Conservation (phyloP, 2,329 filamentous ascomycete species). For the Myriangium duriaei region DNA sequence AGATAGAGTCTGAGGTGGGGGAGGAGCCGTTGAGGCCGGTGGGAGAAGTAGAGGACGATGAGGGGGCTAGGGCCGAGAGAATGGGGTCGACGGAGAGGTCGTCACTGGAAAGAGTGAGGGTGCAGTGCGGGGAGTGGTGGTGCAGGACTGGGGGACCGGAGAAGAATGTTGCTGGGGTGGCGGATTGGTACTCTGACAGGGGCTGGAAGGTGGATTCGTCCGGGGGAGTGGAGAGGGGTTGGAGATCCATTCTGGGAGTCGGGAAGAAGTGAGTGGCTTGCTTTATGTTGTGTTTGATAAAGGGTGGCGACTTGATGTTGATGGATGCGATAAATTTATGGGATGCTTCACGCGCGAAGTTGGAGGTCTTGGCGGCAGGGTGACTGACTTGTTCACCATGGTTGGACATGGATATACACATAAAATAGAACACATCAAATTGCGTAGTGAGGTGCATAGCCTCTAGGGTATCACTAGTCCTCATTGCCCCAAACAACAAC, state of each 20-base stretch:
- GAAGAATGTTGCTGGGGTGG: slow-evolving; percentile 62
- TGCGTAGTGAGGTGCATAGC: too few species aligned
- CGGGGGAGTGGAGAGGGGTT: slow-evolving; percentile 46
- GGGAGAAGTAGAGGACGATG: slow-evolving; percentile 30
- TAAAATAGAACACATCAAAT: too few species aligned
- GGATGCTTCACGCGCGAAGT: too few species aligned
- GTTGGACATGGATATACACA: too few species aligned
- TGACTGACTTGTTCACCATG: too few species aligned
- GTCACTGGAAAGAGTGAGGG: slow-evolving; percentile 44
- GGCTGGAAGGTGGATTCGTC: slow-evolving; percentile 47
- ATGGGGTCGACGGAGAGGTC: not conserved
- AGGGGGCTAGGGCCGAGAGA: slow-evolving; percentile 37
- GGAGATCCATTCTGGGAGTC: slow-evolving; percentile 23
- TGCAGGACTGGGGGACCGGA: slow-evolving; percentile 60
- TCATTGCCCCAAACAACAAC: slow-evolving; percentile 24
- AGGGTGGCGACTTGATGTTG: too few species aligned
- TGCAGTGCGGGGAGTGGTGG: slow-evolving; percentile 44
- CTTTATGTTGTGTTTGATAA: too few species aligned
- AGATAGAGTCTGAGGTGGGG: slow-evolving; percentile 10
- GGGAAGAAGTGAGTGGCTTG: too few species aligned
- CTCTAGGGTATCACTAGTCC: slow-evolving; percentile 6
- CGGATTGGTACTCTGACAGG: slow-evolving; percentile 56
- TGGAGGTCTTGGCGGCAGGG: too few species aligned
- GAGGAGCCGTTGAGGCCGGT: slow-evolving; percentile 13
- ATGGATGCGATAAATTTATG: too few species aligned